Evolutionary conservation across 1,139 yeast genomes (phyloP).

Genomic region (Taphrina confusa): DNA sequence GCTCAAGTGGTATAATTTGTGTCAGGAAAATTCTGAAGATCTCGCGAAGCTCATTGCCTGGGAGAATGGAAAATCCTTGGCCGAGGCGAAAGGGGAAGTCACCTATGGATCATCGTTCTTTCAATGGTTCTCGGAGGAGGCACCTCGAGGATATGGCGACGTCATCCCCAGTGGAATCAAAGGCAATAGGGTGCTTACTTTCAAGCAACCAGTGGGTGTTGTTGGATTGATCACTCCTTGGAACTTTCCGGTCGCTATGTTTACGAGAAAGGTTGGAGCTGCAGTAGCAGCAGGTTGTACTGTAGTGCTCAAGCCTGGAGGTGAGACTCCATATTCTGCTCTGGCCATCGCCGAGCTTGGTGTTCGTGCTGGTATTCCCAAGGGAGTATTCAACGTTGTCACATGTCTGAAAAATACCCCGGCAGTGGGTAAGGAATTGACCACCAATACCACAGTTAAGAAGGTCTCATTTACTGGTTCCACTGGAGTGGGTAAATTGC

Average conservation of each 20-base stretch:
- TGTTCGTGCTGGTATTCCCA: constrained; percentile 83
- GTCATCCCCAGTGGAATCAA: constrained; percentile 66
- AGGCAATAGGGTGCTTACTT: constrained; percentile 50
- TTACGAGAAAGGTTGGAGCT: constrained; percentile 69
- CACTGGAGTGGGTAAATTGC: constrained; percentile 74
- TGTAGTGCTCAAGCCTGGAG: constrained; percentile 82
- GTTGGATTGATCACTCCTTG: constrained; percentile 92
- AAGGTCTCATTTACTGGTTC: constrained; percentile 92
- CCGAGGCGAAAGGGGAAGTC: constrained; percentile 80
- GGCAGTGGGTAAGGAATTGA: constrained; percentile 65
- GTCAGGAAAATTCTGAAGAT: constrained; percentile 70
- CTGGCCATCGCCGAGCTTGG: constrained; percentile 69
- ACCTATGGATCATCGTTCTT: constrained; percentile 76
- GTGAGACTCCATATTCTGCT: constrained; percentile 85
- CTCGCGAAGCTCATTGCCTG: constrained; percentile 70
- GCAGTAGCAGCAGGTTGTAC: constrained; percentile 95
- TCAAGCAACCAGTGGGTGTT: constrained; percentile 55
- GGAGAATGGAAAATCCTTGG: constrained; percentile 81
- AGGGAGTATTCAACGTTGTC: constrained; percentile 75
- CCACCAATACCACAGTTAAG: constrained; percentile 66
- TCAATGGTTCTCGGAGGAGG: constrained; percentile 88
- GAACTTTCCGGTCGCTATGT: constrained; percentile 96
- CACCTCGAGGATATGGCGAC: constrained; percentile 74
- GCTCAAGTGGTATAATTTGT: constrained; percentile 62
- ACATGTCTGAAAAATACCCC: constrained; percentile 51